phyloP scores from a whole-genome alignment of 495 filamentous ascomycete species.

The Margaritispora aquatica region DNA sequence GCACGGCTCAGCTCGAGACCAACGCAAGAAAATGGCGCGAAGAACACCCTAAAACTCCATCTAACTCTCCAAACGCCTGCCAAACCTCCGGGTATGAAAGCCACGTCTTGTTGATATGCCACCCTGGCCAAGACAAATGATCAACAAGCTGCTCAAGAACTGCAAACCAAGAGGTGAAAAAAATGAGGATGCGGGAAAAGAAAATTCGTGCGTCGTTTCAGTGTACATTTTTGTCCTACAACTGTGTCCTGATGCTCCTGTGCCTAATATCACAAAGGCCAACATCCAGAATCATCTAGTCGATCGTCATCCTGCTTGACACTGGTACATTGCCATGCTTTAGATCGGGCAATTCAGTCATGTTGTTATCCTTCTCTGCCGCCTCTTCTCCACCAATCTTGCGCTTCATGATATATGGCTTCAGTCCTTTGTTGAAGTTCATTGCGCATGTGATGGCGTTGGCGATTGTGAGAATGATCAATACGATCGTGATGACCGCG shows the following conservation, averaged over 20 bases:
- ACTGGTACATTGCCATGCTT: slow-evolving; percentile 42
- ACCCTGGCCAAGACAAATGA: slow-evolving; percentile 22
- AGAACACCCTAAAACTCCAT: slow-evolving; percentile 15
- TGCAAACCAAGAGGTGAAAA: background rate
- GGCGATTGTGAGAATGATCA: slow-evolving; percentile 84
- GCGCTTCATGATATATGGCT: slow-evolving; percentile 70
- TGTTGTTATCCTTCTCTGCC: slow-evolving; percentile 54
- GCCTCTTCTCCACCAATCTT: slow-evolving; percentile 49
- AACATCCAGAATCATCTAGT: slow-evolving; percentile 38
- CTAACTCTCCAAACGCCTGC: slow-evolving; percentile 20
- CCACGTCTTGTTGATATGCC: slow-evolving; percentile 14
- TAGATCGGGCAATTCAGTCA: slow-evolving; percentile 53
- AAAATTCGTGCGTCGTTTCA: slow-evolving; percentile 20
- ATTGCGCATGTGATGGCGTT: slow-evolving; percentile 79
- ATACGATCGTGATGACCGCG: slow-evolving; percentile 81
- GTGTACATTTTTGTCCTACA: slow-evolving; percentile 20
- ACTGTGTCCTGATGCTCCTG: background rate
- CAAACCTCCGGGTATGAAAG: slow-evolving; percentile 21
- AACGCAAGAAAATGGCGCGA: background rate
- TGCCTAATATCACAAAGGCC: slow-evolving; percentile 14
- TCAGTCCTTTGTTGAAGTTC: slow-evolving; percentile 90
- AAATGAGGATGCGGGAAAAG: too few relatives aligned
- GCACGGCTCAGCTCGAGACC: background rate
- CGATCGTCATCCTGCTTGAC: slow-evolving; percentile 81
- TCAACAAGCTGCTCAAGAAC: background rate